Percentiles rank a stretch among this genome's conserved stretches.
Evolutionary conservation across 2,329 filamentous ascomycete genomes (phyloP).

Genomic region (Fusarium anthophilum): DNA sequence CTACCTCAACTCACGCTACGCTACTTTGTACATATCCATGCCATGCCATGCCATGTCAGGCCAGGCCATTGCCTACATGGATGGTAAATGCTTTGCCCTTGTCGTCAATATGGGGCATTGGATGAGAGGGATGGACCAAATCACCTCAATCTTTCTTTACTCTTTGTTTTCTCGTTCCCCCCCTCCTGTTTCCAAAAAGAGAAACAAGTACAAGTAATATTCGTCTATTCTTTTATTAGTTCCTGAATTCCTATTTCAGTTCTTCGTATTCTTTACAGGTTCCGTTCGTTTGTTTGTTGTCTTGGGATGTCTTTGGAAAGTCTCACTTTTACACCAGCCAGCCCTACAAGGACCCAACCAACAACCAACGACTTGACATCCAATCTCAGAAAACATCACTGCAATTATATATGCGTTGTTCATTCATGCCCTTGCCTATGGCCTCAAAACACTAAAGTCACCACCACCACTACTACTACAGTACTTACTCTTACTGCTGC

Average conservation of each 20-base stretch:
- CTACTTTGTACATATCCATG: conserved; percentile 31
- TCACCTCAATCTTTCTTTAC: conserved; percentile 11
- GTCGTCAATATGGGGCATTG: conserved; percentile 32
- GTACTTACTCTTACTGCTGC: background rate
- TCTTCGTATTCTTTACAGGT: background rate
- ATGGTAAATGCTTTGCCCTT: conserved; percentile 29
- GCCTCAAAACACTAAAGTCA: background rate
- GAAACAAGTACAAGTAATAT: background rate
- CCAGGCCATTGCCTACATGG: conserved; percentile 27
- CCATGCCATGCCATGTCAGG: background rate
- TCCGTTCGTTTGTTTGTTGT: background rate
- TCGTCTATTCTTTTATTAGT: conserved; percentile 5
- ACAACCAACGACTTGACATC: background rate
- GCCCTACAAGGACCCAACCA: background rate
- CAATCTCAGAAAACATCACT: background rate
- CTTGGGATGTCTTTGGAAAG: background rate
- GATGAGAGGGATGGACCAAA: conserved; percentile 4
- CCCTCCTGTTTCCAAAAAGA: background rate
- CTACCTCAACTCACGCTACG: background rate
- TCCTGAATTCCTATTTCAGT: conserved; percentile 14
- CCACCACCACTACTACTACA: background rate
- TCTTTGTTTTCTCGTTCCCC: conserved; percentile 17
- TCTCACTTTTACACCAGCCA: background rate
- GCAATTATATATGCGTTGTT: background rate
- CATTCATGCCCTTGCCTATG: background rate